phyloP scores from a whole-genome alignment of 2,329 filamentous ascomycete genomes.

The Ophiostoma sp. region DNA sequence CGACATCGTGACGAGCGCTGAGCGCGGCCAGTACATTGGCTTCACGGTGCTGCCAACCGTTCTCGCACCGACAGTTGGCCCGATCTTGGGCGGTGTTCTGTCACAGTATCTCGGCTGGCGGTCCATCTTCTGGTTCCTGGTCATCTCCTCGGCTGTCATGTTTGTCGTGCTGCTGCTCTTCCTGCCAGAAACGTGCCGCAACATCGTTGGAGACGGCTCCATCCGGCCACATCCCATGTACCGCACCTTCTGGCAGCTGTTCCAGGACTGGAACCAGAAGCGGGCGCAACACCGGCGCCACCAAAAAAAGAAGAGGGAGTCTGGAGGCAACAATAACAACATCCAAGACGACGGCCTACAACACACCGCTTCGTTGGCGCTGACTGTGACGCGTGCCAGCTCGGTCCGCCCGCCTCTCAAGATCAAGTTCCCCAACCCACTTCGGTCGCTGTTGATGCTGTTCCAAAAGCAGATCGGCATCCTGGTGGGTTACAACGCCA shows the following conservation, averaged over 20 bases:
- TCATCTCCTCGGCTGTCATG: slow-evolving; percentile 47
- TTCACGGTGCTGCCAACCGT: slow-evolving; percentile 50
- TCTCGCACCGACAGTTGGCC: slow-evolving; percentile 52
- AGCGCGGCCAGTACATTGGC: slow-evolving; percentile 61
- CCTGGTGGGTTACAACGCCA: slow-evolving; percentile 46
- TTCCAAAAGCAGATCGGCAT: slow-evolving; percentile 75
- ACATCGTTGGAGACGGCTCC: slow-evolving; percentile 55
- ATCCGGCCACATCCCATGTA: slow-evolving; percentile 33
- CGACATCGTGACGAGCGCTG: slow-evolving; percentile 62
- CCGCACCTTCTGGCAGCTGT: slow-evolving; percentile 28
- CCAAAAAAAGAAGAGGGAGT: neutral
- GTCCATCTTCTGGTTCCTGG: slow-evolving; percentile 63
- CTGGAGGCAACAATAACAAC: neutral
- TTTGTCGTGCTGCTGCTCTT: slow-evolving; percentile 48
- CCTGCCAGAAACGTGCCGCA: slow-evolving; percentile 55
- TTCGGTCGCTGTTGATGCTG: slow-evolving; percentile 77
- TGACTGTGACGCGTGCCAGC: neutral
- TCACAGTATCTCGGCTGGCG: slow-evolving; percentile 60
- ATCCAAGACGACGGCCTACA: neutral
- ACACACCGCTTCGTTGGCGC: neutral
- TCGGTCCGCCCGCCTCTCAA: slow-evolving; percentile 25
- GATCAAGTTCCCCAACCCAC: slow-evolving; percentile 61
- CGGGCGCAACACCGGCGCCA: slow-evolving; percentile 12
- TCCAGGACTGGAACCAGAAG: slow-evolving; percentile 11
- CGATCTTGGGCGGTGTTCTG: slow-evolving; percentile 60